These are phyloP conservation scores for Podosphaera aphanis DNA, from an alignment of 2,329 filamentous ascomycete species.

Conservation along the genomic window DNA sequence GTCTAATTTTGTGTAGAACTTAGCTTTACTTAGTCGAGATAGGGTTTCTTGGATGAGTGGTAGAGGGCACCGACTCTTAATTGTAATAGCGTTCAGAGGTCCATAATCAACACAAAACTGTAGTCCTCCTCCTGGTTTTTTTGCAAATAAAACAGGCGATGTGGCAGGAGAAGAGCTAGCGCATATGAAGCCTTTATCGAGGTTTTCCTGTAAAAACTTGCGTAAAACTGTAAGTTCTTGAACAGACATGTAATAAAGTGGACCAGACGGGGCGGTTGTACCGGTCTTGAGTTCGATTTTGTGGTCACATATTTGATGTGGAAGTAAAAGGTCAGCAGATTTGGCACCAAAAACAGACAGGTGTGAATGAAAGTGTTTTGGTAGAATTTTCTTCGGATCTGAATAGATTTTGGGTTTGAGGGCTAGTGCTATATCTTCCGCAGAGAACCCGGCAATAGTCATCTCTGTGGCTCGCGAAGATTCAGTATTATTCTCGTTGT, in stretches of 20 bases:
- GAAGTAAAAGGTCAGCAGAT: background rate
- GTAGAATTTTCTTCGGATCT: background rate
- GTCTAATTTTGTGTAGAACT: too few relatives aligned
- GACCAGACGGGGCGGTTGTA: background rate
- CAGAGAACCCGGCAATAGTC: background rate
- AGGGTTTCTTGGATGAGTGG: too few relatives aligned
- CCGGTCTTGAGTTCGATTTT: too few relatives aligned
- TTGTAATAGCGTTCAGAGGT: conserved; percentile 1
- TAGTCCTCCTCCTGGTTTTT: background rate
- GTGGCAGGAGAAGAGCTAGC: background rate
- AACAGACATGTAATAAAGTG: background rate
- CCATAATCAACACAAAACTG: conserved; percentile 1
- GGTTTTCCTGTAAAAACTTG: conserved; percentile 1
- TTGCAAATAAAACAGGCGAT: background rate
- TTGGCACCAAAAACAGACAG: background rate
- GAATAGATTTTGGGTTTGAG: background rate
- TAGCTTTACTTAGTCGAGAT: too few relatives aligned
- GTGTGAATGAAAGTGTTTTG: background rate
- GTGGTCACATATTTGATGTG: too few relatives aligned
- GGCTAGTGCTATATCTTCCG: background rate
- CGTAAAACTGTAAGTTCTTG: background rate
- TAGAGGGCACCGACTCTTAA: too few relatives aligned
- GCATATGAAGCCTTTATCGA: conserved; percentile 2
- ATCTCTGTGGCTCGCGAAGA: background rate
- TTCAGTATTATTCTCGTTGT: too few relatives aligned